phyloP scores from a whole-genome alignment of 2,329 filamentous ascomycete genomes.

The Neofusicoccum sp. region DNA sequence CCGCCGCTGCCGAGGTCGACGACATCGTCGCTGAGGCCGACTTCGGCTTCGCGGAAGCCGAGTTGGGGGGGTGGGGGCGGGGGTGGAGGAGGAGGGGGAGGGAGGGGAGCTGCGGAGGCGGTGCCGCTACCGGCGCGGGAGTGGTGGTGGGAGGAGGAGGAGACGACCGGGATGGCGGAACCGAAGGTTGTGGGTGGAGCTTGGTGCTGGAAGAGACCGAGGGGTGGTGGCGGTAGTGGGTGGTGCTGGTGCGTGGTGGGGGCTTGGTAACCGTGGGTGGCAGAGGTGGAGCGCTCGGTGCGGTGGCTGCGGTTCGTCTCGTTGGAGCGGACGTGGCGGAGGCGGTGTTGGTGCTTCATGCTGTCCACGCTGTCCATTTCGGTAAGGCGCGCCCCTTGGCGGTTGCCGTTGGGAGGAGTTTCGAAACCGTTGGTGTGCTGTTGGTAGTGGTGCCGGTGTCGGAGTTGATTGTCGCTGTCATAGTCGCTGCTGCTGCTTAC shows the following conservation, averaged over 20 bases:
- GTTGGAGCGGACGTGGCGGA: constrained; percentile 33
- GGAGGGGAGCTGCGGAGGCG: neutral
- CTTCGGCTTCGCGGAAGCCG: constrained; percentile 38
- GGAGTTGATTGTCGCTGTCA: neutral
- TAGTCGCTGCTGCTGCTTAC: constrained; percentile 30
- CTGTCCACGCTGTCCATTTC: constrained; percentile 8
- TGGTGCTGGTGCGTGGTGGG: neutral
- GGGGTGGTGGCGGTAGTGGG: neutral
- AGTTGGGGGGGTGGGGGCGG: constrained; percentile 23
- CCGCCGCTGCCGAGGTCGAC: neutral
- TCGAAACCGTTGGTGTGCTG: constrained; percentile 9
- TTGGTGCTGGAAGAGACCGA: neutral
- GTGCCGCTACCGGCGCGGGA: constrained; percentile 2
- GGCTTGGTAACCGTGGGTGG: neutral
- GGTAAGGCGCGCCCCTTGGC: neutral
- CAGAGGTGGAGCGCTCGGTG: constrained; percentile 1
- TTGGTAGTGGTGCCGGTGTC: neutral
- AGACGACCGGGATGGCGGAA: neutral
- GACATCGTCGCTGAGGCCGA: constrained; percentile 19
- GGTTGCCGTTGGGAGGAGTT: constrained; percentile 31
- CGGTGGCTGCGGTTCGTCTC: constrained; percentile 24
- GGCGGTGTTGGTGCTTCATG: constrained; percentile 27
- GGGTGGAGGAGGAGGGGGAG: neutral
- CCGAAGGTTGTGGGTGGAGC: too few species aligned
- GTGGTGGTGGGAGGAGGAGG: neutral